These are phyloP conservation scores for Annulohypoxylon moriforme DNA, from an alignment of 495 filamentous ascomycete species.

Conservation along the genomic window DNA sequence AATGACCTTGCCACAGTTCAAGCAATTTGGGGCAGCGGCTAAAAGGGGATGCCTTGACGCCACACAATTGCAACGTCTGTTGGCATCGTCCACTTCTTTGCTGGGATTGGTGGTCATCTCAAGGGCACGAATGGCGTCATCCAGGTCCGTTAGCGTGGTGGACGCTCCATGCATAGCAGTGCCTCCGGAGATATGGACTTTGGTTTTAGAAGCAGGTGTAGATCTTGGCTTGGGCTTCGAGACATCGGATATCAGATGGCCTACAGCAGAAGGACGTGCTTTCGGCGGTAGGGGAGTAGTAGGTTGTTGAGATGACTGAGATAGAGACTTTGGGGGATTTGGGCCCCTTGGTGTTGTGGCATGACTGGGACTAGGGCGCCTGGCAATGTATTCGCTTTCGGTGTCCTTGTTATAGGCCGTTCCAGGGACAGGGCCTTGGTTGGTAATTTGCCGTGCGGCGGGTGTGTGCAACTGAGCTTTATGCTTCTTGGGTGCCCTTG, in stretches of 20 bases:
- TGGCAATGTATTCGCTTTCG: conserved; percentile 54
- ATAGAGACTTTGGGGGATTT: conserved; percentile 52
- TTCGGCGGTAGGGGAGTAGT: conserved; percentile 58
- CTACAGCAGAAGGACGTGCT: conserved; percentile 74
- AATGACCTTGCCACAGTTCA: conserved; percentile 95
- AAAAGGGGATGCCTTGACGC: conserved; percentile 87
- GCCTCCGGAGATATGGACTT: conserved; percentile 75
- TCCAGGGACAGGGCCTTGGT: conserved; percentile 51
- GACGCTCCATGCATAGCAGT: conserved; percentile 81
- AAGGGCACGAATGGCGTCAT: conserved; percentile 88
- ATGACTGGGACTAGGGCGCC: conserved; percentile 49
- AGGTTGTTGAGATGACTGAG: conserved; percentile 51
- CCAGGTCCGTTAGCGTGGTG: conserved; percentile 82
- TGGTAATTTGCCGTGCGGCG: conserved; percentile 73
- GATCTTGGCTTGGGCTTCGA: conserved; percentile 71
- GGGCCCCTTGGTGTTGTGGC: conserved; percentile 49
- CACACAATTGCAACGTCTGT: conserved; percentile 83
- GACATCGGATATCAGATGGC: conserved; percentile 82
- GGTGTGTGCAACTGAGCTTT: conserved; percentile 69
- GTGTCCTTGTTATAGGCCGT: conserved; percentile 55
- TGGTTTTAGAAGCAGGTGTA: conserved; percentile 65
- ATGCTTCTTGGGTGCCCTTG: conserved; percentile 64
- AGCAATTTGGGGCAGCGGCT: conserved; percentile 88
- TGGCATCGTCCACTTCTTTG: conserved; percentile 61
- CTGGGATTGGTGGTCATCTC: conserved; percentile 90